Conservation (phyloP, 2,329 filamentous ascomycete species). For the Metarhizium robertsii region DNA sequence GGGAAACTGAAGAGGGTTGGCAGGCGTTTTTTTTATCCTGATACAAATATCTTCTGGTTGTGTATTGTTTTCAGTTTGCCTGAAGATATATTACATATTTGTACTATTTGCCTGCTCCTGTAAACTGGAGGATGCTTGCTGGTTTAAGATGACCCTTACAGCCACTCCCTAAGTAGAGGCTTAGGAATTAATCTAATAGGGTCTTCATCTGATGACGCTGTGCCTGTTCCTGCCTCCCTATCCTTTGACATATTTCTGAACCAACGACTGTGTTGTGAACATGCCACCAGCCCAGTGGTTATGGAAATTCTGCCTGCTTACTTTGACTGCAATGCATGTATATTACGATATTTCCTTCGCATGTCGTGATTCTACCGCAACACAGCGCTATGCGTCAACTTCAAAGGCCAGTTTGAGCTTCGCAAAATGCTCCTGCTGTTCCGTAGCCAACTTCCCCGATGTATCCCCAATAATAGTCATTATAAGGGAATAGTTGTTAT, state of each 20-base stretch:
- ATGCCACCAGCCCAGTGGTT: not conserved
- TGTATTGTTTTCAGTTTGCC: not conserved
- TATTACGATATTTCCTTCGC: not conserved
- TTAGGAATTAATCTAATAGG: not conserved
- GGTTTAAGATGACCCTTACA: not conserved
- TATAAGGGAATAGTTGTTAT: conserved; percentile 94
- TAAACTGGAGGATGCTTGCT: not conserved
- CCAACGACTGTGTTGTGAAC: not conserved
- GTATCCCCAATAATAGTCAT: conserved; percentile 81
- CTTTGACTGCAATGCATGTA: not conserved
- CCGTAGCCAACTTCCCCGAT: conserved; percentile 60
- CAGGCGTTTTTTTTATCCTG: not conserved
- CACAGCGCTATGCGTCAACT: conserved; percentile 25
- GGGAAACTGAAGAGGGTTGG: not conserved
- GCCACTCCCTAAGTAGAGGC: not conserved
- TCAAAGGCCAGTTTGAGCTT: conserved; percentile 50
- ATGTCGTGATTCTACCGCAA: not conserved
- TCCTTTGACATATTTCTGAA: not conserved
- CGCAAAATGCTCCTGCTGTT: conserved; percentile 70
- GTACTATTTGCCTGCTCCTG: not conserved
- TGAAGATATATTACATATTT: not conserved
- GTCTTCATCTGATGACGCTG: not conserved
- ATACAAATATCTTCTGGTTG: not conserved
- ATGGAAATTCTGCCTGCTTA: not conserved
- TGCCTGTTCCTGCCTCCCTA: not conserved